Percentiles rank a stretch among this genome's conserved stretches.
These are phyloP conservation scores for Kuraishia cidri DNA, from an alignment of 805 yeast species.

Conservation along the genomic window DNA sequence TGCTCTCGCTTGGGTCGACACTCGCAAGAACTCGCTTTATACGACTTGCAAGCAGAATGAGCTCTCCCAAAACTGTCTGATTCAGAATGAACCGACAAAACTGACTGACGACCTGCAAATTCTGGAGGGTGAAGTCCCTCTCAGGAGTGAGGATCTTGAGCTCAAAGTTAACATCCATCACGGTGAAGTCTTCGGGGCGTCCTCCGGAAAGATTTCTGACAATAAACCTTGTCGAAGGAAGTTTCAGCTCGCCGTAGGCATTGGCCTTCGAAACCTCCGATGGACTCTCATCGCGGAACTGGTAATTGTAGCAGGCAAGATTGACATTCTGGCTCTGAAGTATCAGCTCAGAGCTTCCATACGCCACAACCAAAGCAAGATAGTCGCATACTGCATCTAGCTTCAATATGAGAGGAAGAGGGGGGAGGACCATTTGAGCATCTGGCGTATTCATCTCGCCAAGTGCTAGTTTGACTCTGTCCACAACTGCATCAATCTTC, in stretches of 20 bases:
- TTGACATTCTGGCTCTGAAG: conserved; percentile 25
- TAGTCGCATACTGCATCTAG: conserved; percentile 14
- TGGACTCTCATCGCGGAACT: conserved; percentile 6
- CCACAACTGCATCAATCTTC: conserved; percentile 3
- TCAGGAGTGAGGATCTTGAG: conserved; percentile 31
- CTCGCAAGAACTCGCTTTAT: too few species aligned
- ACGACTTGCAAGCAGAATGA: too few species aligned
- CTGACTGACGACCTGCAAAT: conserved; percentile 49
- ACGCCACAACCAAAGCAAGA: conserved; percentile 23
- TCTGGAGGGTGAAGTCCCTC: conserved; percentile 19
- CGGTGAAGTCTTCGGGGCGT: conserved; percentile 26
- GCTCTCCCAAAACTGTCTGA: too few species aligned
- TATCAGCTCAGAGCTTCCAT: conserved; percentile 22
- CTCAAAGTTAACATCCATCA: conserved; percentile 37
- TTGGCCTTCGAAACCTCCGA: conserved; percentile 11
- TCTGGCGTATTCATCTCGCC: background rate
- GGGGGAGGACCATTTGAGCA: background rate
- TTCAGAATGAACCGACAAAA: conserved; percentile 51
- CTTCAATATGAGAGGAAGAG: conserved; percentile 3
- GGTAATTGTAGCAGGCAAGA: conserved; percentile 16
- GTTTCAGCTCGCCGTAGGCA: conserved; percentile 25
- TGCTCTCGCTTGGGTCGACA: too few species aligned
- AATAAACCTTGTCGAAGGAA: conserved; percentile 33
- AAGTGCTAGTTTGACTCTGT: background rate
- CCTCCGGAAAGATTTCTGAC: conserved; percentile 12